A percentile compares a stretch with the other conserved stretches of the same genome.
phyloP scores from a whole-genome alignment of 2,329 filamentous ascomycete genomes.

The Didymella segeticola region DNA sequence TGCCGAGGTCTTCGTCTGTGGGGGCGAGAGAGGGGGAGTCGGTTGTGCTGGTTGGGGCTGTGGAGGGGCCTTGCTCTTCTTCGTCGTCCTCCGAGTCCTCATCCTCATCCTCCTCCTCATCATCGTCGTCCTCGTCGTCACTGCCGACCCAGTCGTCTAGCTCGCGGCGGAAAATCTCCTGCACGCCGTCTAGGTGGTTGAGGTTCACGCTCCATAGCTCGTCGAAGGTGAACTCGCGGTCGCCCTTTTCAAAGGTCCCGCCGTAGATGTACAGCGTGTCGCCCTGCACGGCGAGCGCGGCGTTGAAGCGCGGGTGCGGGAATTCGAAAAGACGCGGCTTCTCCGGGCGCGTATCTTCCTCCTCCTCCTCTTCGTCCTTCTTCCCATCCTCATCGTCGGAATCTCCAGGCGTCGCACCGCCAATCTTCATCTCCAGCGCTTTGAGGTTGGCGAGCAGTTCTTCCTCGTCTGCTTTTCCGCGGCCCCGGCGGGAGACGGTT shows the following conservation, averaged over 20 bases:
- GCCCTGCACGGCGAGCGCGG: conserved; percentile 86
- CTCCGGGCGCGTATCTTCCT: conserved; percentile 61
- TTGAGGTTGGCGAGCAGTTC: conserved; percentile 87
- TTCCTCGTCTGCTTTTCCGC: conserved; percentile 89
- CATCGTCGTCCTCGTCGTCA: conserved; percentile 53
- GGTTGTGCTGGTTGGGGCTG: conserved; percentile 60
- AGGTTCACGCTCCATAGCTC: conserved; percentile 93
- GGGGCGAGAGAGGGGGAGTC: conserved; percentile 28
- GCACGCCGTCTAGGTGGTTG: conserved; percentile 93
- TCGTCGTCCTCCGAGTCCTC: conserved; percentile 44
- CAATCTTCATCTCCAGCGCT: conserved; percentile 77
- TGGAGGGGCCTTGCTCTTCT: conserved; percentile 46
- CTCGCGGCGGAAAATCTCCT: conserved; percentile 85
- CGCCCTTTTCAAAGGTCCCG: conserved; percentile 93
- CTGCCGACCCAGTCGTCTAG: conserved; percentile 80
- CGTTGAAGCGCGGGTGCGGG: conserved; percentile 90
- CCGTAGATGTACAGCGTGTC: conserved; percentile 94
- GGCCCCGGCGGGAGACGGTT: conserved; percentile 59
- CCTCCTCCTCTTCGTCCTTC: conserved; percentile 48
- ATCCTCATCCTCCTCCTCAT: conserved; percentile 53
- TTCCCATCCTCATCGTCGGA: conserved; percentile 35
- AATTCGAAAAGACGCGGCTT: conserved; percentile 76
- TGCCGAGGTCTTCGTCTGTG: conserved; percentile 52
- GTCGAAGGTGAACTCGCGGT: conserved; percentile 94
- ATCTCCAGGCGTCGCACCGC: conserved; percentile 57